Conservation (phyloP, 345 rosid species). For the Cardamine chenopodiifolia region DNA sequence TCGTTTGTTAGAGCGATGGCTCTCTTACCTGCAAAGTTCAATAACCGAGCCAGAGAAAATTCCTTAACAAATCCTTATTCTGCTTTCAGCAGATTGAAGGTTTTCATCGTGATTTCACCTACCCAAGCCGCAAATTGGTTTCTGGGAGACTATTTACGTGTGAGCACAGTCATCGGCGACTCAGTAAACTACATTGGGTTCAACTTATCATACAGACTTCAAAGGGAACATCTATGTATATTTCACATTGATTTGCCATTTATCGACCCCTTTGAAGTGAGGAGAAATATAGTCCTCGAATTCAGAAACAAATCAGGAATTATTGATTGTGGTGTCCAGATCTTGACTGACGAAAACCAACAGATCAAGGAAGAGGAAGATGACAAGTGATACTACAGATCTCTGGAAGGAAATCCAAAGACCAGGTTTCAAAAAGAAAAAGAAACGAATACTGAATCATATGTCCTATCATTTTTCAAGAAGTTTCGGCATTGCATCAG, state of each 20-base stretch:
- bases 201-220: no score
- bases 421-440: neutral
- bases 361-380: neutral
- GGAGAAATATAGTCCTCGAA: neutral
- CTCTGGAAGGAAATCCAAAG: neutral
- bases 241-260: no score
- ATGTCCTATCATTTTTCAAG: neutral
- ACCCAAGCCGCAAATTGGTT: no score
- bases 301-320: neutral
- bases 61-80: neutral
- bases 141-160: neutral
- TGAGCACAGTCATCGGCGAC: neutral
- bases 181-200: neutral
- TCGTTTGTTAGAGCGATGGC: rapidly evolving
- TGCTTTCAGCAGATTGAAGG: neutral
- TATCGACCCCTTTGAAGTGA: neutral
- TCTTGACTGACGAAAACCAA: neutral
- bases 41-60: neutral
- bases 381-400: neutral
- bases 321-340: neutral
- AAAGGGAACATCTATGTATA: no score
- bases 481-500: neutral
- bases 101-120: neutral
- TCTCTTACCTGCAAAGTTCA: neutral
- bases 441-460: no score